Evolutionary conservation across 2,329 filamentous ascomycete genomes (phyloP), one percentile per base, ranked within the genome.

Genomic region (Colletotrichum tofieldiae): DNA sequence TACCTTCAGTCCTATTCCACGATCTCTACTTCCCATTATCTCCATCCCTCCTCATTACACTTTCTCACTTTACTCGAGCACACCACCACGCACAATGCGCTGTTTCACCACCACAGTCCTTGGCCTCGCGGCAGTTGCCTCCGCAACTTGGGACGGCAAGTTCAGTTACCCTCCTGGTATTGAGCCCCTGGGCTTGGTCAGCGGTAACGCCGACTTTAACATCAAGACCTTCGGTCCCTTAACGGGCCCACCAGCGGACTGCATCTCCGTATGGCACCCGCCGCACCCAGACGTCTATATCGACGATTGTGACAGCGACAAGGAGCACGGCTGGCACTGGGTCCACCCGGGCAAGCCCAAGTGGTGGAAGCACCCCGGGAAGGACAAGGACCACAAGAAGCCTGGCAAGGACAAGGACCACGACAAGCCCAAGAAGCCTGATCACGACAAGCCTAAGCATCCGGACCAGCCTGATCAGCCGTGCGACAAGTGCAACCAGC

Each of bases 181-280:
- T 67, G 61, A 71, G 63, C 71, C 67, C 9, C 56, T 67, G 5
- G 55, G 29, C 43, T 56, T 73, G 52, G 39, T 35, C 39, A 49
- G 29, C 67, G 72, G 67, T 67, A 43, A 60, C 39, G 45, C 3
- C 52, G 69, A 72, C 52, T 69, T 72, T 52, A 69, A 47, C 58
- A 55, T 72, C 65, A 71, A 73, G 61, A 68, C 67, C 11, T 55
- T 74, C 58, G 76, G 76, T 74, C 79, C 79, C 56, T 41, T 43
- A 2, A 16, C 39, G n/a, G 69, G 59, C 2, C 80, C 82, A 12
- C 72, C 77, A 16, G 37, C 72, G 1, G 79, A 73, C 73, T 77
- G 75, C 75, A 75, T 67, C 74, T 75, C 79, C 74, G 69, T 80
- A 75, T 84, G 79, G 80, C 82, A 84, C 76, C 82, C 82, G 60